Evolutionary conservation across 805 yeast genomes (phyloP), one percentile per base, ranked within the genome.

Genomic region (Starmerella vitae): DNA sequence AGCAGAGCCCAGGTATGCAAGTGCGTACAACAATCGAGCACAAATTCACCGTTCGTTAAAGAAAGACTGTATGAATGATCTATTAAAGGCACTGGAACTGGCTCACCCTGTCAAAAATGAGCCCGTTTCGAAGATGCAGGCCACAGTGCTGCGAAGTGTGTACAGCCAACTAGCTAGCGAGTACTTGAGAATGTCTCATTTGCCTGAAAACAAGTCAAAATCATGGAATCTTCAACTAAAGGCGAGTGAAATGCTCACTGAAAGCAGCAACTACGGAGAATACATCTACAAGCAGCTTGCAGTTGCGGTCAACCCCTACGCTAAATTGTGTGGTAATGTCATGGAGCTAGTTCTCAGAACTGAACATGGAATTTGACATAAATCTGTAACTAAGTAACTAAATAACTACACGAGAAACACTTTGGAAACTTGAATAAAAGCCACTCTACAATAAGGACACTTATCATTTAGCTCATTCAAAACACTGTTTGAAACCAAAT

Each of bases 401-500:
- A n/a, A n/a, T n/a, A n/a, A n/a, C n/a, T n/a, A n/a, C n/a, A n/a
- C n/a, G n/a, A n/a, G n/a, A n/a, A n/a, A n/a, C n/a, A n/a, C n/a
- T n/a, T n/a, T n/a, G n/a, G n/a, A n/a, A n/a, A n/a, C n/a, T n/a
- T n/a, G n/a, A n/a, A n/a, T n/a, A n/a, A n/a, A n/a, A n/a, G n/a
- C n/a, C n/a, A n/a, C 9, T 24, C 13, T 27, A 17, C 30, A 27
- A 17, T 27, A 27, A 6, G 30, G 30, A 27, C 30, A 27, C 17
- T 27, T n/a, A 6, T 12, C 7, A 13, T 27, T 6, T 17, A 27
- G n/a, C 14, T 12, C 7, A n/a, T 27, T 14, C 8, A 27, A n/a
- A 13, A 35, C 40, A 4, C n/a, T 35, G 45, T 65, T 65, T 0
- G 79, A 71, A 2, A 78, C 60, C 6, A 78, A 62, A 56, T 78